A percentile compares a stretch with the other conserved stretches of the same genome.
Evolutionary conservation across 2,329 filamentous ascomycete genomes (phyloP).

Genomic region (Fusarium haematococcum): DNA sequence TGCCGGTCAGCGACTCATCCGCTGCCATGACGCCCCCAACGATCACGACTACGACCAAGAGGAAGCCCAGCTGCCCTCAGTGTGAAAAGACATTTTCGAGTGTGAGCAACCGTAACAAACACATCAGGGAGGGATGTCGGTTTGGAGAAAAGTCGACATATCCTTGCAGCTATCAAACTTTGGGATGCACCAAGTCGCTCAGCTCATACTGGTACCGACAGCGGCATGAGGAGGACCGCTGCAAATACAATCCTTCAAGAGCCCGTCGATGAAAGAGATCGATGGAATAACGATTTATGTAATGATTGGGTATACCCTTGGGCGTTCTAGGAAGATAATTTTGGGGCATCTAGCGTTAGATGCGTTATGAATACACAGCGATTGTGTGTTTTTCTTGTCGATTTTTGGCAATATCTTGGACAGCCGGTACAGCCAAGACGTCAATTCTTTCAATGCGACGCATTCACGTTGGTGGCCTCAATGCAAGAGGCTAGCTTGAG

Average conservation of each 20-base stretch:
- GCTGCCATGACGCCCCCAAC: conserved; percentile 9
- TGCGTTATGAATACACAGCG: background rate
- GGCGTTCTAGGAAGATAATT: background rate
- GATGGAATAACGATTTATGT: background rate
- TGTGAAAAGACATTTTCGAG: conserved; percentile 48
- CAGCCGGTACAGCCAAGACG: background rate
- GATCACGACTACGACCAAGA: conserved; percentile 16
- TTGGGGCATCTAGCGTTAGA: background rate
- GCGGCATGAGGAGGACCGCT: conserved; percentile 44
- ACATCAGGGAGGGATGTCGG: conserved; percentile 45
- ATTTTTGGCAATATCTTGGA: background rate
- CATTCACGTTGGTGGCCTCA: background rate
- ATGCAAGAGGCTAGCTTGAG: background rate
- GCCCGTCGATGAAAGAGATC: background rate
- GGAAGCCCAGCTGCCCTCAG: conserved; percentile 31
- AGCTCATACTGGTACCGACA: conserved; percentile 47
- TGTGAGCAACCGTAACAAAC: conserved; percentile 49
- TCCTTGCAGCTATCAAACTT: conserved; percentile 39
- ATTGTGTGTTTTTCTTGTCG: background rate
- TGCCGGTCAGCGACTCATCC: conserved; percentile 15
- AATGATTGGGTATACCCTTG: background rate
- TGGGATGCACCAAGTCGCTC: conserved; percentile 40
- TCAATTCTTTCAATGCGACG: background rate
- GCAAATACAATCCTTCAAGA: conserved; percentile 25
- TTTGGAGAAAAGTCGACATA: conserved; percentile 39